Percentiles rank a stretch among this genome's conserved stretches.
Conservation (phyloP, 2,329 filamentous ascomycete genomes). For the Calonectria fujianensis region DNA sequence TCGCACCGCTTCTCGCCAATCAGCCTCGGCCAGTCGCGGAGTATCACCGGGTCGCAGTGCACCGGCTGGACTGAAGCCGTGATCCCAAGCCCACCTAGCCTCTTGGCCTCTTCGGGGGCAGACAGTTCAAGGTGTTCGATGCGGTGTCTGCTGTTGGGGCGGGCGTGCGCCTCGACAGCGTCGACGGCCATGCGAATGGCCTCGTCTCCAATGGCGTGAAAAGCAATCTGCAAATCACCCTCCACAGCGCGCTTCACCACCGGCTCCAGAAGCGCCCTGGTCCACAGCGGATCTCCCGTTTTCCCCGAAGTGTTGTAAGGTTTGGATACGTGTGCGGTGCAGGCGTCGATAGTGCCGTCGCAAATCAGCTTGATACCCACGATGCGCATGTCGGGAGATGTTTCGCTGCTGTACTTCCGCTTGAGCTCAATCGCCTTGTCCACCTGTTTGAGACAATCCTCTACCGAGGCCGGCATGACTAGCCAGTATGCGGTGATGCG, state of each 20-base stretch:
- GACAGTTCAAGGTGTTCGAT: conserved; percentile 39
- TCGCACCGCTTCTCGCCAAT: conserved; percentile 70
- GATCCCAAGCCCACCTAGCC: conserved; percentile 35
- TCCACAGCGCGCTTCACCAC: conserved; percentile 29
- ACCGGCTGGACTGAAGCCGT: conserved; percentile 38
- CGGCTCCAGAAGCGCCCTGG: conserved; percentile 15
- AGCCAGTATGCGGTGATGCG: conserved; percentile 67
- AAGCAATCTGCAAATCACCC: conserved; percentile 30
- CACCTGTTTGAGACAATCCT: conserved; percentile 61
- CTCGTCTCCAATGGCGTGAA: conserved; percentile 51
- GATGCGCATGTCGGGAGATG: conserved; percentile 65
- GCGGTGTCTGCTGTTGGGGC: conserved; percentile 29
- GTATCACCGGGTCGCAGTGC: conserved; percentile 33
- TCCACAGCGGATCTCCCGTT: conserved; percentile 29
- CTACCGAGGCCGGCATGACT: conserved; percentile 60
- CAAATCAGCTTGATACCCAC: conserved; percentile 77
- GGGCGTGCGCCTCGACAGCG: conserved; percentile 27
- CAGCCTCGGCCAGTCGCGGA: conserved; percentile 55
- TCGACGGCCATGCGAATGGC: conserved; percentile 38
- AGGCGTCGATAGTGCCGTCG: conserved; percentile 78
- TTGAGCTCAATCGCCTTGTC: conserved; percentile 62
- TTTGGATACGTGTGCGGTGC: conserved; percentile 73
- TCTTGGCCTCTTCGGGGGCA: conserved; percentile 32
- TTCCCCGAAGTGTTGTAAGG: conserved; percentile 67
- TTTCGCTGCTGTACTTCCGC: conserved; percentile 57